Conservation (phyloP, 192 early-diverging fungal species). For the Ambispora gerdemannii region DNA sequence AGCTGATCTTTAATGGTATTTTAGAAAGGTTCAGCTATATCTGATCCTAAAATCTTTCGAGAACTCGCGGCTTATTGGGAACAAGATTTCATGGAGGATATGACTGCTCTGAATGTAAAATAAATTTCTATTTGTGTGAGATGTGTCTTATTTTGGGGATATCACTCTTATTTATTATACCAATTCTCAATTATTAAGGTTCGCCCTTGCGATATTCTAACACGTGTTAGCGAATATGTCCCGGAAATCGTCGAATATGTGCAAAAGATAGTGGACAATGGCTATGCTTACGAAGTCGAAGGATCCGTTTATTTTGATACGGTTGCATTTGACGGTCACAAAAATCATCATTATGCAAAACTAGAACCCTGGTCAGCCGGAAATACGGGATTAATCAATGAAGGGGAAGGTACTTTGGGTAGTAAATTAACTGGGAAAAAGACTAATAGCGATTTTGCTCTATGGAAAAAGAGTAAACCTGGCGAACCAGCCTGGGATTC, state of each 20-base stretch:
- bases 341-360: constrained; percentile 91
- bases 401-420: constrained; percentile 88
- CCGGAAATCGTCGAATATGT: constrained; percentile 91
- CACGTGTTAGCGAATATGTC: constrained; percentile 95
- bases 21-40: constrained; percentile 62
- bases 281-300: constrained; percentile 87
- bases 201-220: constrained; percentile 80
- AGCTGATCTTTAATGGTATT: no score
- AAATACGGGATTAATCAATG: constrained; percentile 75
- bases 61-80: constrained; percentile 94
- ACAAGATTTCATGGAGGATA: constrained; percentile 86
- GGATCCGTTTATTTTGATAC: constrained; percentile 98
- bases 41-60: constrained; percentile 87
- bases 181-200: constrained; percentile 38
- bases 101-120: constrained; percentile 83
- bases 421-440: constrained; percentile 64
- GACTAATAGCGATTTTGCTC: constrained; percentile 82
- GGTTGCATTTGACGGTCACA: constrained; percentile 69
- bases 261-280: constrained; percentile 90
- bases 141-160: constrained; percentile 18
- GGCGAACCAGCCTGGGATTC: constrained; percentile 94
- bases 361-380: constrained; percentile 86
- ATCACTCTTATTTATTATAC: constrained; percentile 7
- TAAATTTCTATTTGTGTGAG: constrained; percentile 6
- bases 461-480: constrained; percentile 93